These are phyloP conservation scores for Thozetella sp. DNA, from an alignment of 495 filamentous ascomycete species.

Conservation along the genomic window DNA sequence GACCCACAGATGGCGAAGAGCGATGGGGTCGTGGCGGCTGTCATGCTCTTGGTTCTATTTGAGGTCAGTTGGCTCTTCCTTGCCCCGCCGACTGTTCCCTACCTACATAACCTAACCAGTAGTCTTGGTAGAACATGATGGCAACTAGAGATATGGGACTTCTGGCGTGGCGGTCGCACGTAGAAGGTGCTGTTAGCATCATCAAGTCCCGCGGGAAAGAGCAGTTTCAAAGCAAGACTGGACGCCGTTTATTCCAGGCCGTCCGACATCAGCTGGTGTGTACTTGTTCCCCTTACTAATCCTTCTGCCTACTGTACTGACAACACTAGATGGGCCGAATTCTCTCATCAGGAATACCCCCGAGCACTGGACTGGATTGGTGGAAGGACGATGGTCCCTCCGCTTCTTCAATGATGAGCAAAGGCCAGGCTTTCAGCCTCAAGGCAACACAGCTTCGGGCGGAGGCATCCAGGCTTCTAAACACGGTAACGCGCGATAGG, in stretches of 20 bases:
- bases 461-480: slow-evolving; percentile 35
- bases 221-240: slow-evolving; percentile 44
- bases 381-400: slow-evolving; percentile 45
- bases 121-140: slow-evolving; percentile 39
- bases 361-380: slow-evolving; percentile 45
- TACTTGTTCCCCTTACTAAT: background rate
- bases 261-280: slow-evolving; percentile 53
- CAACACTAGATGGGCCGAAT: slow-evolving; percentile 41
- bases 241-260: slow-evolving; percentile 44
- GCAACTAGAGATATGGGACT: slow-evolving; percentile 42
- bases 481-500: slow-evolving; percentile 22
- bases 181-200: slow-evolving; percentile 53
- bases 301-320: too few species aligned
- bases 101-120: too few species aligned
- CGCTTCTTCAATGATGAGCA: slow-evolving; percentile 32
- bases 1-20: slow-evolving; percentile 32
- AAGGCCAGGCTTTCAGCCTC: slow-evolving; percentile 40
- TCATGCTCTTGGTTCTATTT: slow-evolving; percentile 23
- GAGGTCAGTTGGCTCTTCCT: too few species aligned
- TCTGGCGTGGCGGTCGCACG: slow-evolving; percentile 53
- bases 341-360: slow-evolving; percentile 35
- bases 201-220: slow-evolving; percentile 49
- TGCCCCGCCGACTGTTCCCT: too few species aligned
- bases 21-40: slow-evolving; percentile 21
- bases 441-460: slow-evolving; percentile 41